These are phyloP conservation scores for Rhodotorula sp. DNA, from an alignment of 1,284 basidiomycete species.

Conservation along the genomic window DNA sequence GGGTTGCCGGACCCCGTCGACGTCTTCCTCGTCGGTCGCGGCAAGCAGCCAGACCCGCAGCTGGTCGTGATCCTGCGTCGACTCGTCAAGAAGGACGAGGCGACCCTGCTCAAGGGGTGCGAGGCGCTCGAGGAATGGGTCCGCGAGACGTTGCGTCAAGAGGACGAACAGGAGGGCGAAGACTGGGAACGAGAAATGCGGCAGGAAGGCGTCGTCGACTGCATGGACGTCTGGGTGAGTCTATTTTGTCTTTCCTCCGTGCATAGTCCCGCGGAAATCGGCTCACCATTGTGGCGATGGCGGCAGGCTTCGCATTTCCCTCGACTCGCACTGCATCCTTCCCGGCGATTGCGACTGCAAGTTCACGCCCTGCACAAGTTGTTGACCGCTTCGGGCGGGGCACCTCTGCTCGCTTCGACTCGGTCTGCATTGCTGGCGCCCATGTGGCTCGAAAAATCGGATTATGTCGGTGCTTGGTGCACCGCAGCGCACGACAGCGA, in stretches of 20 bases:
- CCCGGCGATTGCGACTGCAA: constrained; percentile 69
- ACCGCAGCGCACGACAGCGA: constrained; percentile 72
- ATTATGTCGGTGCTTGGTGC: constrained; percentile 76
- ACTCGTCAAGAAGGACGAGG: constrained; percentile 85
- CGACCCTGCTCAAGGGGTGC: constrained; percentile 80
- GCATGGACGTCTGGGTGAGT: constrained; percentile 85
- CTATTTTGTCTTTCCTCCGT: background rate
- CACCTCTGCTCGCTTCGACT: constrained; percentile 55
- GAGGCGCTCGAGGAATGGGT: constrained; percentile 80
- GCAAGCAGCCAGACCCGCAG: constrained; percentile 61
- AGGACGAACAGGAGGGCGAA: constrained; percentile 48
- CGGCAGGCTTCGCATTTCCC: constrained; percentile 78
- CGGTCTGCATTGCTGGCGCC: constrained; percentile 56
- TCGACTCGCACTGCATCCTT: constrained; percentile 74
- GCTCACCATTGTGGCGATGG: background rate
- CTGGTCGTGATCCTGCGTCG: constrained; percentile 77
- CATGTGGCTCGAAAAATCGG: constrained; percentile 64
- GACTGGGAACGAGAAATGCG: constrained; percentile 53
- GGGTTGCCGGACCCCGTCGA: constrained; percentile 87
- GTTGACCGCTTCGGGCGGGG: constrained; percentile 57
- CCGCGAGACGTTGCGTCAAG: constrained; percentile 47
- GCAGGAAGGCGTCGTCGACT: constrained; percentile 56
- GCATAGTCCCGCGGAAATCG: too few relatives aligned
- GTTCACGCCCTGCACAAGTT: constrained; percentile 68
- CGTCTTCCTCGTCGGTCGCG: constrained; percentile 59